phyloP scores from a whole-genome alignment of 1,284 basidiomycete genomes.

The Sporisorium scitamineum region DNA sequence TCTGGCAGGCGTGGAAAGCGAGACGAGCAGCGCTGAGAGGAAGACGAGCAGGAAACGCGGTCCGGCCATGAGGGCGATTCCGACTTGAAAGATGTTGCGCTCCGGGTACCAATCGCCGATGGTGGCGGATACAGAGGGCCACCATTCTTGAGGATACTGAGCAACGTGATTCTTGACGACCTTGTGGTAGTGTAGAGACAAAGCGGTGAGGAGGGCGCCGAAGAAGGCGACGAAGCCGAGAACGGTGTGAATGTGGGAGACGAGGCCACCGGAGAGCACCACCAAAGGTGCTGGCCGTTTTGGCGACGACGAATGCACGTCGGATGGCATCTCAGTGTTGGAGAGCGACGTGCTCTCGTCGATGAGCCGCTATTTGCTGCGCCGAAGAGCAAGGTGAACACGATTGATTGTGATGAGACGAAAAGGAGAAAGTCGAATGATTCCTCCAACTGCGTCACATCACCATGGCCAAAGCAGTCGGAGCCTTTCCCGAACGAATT shows the following conservation, averaged over 20 bases:
- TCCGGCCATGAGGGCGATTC: conserved; percentile 80
- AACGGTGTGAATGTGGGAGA: conserved; percentile 75
- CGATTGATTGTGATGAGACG: background rate
- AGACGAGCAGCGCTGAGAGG: conserved; percentile 74
- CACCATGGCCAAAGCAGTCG: too few relatives aligned
- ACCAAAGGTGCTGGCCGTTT: conserved; percentile 43
- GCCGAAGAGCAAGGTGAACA: background rate
- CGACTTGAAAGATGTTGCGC: conserved; percentile 86
- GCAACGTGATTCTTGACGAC: conserved; percentile 88
- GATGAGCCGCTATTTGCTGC: background rate
- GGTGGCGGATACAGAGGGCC: conserved; percentile 90
- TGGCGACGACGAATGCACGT: conserved; percentile 23
- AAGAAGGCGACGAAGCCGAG: conserved; percentile 80
- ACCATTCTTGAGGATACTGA: conserved; percentile 89
- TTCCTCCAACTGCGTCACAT: background rate
- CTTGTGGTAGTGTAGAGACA: conserved; percentile 81
- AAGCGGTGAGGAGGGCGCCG: conserved; percentile 78
- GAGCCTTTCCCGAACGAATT: background rate
- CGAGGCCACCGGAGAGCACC: conserved; percentile 50
- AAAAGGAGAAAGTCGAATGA: background rate
- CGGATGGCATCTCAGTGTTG: conserved; percentile 34
- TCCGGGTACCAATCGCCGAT: conserved; percentile 90
- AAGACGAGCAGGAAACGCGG: conserved; percentile 84
- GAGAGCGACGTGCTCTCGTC: background rate
- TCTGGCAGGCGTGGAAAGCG: conserved; percentile 34